These are phyloP conservation scores for Fusarium marasasianum DNA, from an alignment of 2,329 filamentous ascomycete genomes.

Conservation along the genomic window DNA sequence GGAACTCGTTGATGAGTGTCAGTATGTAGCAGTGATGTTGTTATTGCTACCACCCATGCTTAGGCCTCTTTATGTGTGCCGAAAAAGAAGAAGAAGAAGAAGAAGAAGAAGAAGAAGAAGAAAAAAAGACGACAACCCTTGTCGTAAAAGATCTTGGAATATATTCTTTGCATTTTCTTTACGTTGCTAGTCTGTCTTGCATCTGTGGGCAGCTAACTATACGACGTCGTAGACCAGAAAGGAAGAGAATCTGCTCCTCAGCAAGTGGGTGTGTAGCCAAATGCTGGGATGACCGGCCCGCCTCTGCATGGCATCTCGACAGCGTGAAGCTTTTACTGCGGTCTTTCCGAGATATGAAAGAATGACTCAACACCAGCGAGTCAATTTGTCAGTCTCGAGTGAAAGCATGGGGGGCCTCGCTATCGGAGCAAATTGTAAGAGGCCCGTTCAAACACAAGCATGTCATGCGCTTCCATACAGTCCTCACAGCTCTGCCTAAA, in stretches of 20 bases:
- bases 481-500: background rate
- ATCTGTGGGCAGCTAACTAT: background rate
- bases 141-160: background rate
- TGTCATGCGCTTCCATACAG: slow-evolving; percentile 4
- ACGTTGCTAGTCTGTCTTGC: background rate
- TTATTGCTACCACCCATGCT: background rate
- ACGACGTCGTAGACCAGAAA: background rate
- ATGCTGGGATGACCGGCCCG: slow-evolving; percentile 6
- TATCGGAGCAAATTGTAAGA: background rate
- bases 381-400: background rate
- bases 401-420: background rate
- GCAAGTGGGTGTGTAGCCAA: background rate
- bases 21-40: background rate
- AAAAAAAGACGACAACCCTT: background rate
- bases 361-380: slow-evolving; percentile 1
- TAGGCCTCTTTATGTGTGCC: background rate
- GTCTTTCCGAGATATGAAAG: background rate
- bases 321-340: background rate
- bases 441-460: background rate
- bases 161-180: background rate
- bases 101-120: background rate
- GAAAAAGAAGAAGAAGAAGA: background rate
- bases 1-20: background rate
- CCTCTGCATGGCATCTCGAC: slow-evolving; percentile 1
- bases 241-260: background rate